Evolutionary conservation across 331 rosid genomes (phyloP), one percentile per base, ranked within the genome.

Genomic region (Cucumis variabilis): DNA sequence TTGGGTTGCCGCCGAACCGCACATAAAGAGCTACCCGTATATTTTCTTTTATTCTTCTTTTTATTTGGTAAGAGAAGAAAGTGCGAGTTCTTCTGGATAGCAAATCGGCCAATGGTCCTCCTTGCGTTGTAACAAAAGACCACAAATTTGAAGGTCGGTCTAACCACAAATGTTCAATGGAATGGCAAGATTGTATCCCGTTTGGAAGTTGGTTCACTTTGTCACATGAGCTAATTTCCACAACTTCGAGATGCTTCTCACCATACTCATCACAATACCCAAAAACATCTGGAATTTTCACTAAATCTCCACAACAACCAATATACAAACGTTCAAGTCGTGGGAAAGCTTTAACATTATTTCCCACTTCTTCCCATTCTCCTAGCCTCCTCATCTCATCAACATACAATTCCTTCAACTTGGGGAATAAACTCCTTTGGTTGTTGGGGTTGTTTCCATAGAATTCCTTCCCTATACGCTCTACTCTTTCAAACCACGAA

Each of bases 401-500:
- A 0, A 17, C 24, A 2, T 24, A 5, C 1, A 68, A 68, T 12
- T 0, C 12, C 30, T 25, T 2, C 3, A 68, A 16, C 19, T 13
- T 68, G 1, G 37, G 73, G 9, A 68, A 68, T 7, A 68, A 25
- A 1, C 3, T 68, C 19, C 73, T 25, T 25, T 68, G 73, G 20
- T 68, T 33, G 37, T 37, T 68, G 11, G 33, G 6, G 25, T 24
- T 16, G 11, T 25, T 68, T 4, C 73, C 73, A 68, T 68, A 68
- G 37, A 25, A 68, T 1, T 68, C 73, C 0, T 68, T 25, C 17
- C 10, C 37, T 0, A 68, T 68, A 24, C 3, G 25, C n/a, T 13
- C 17, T 7, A 68, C 37, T 24, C 37, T 0, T 12, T 4, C 0
- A 2, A 68, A 68, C 2, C 3, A 0, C 1, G 0, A 13, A 12